Base-by-base conservation (phyloP, 352 stramenopile species). In the Thalassiosira exigua region DNA sequence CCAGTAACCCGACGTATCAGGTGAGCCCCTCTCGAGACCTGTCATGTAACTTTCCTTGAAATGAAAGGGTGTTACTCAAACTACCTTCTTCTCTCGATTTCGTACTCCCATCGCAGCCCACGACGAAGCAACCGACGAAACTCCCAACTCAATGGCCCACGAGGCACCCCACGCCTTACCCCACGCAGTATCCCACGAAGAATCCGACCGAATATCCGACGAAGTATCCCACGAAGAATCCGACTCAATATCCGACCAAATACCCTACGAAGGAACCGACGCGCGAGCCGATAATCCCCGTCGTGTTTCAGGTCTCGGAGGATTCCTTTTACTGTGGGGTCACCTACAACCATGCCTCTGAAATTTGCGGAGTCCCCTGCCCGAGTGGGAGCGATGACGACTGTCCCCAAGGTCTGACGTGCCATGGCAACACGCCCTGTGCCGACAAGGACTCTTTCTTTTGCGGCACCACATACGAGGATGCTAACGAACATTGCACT, bases 291-390 rank as follows among this genome's bases (percentile, higher is more conserved):
- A 79, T 85, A 33, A 66, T 85, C 33, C 71, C 78, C 30, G 57
- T 85, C 21, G 27, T 70, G 69, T 14, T 59, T 17, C 66, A 82
- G 26, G 81, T 81, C 39, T 73, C 79, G 4, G 54, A 81, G 19
- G 79, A 87, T 48, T 81, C 68, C n/a, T 87, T 83, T 58, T 87
- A 73, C 36, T 87, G 79, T 36, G 79, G 79, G 7, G 53, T 61
- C 22, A 79, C 61, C 1, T 87, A 83, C 56, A 65, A 78, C 54
- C 69, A 87, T 24, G 79, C 79, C 19, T 83, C 73, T 17, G 54
- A 81, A 52, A 60, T 65, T 4, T 87, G 79, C 52, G 62, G 42
- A 0, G 52, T 61, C 21, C 27, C 73, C 26, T 87, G 79, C 61
- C 79, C 79, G 21, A 76, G 51, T 51, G 66, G 72, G 17, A 75